These are phyloP conservation scores for Wickerhamiella domercqiae DNA, from an alignment of 805 yeast genomes.

Conservation along the genomic window DNA sequence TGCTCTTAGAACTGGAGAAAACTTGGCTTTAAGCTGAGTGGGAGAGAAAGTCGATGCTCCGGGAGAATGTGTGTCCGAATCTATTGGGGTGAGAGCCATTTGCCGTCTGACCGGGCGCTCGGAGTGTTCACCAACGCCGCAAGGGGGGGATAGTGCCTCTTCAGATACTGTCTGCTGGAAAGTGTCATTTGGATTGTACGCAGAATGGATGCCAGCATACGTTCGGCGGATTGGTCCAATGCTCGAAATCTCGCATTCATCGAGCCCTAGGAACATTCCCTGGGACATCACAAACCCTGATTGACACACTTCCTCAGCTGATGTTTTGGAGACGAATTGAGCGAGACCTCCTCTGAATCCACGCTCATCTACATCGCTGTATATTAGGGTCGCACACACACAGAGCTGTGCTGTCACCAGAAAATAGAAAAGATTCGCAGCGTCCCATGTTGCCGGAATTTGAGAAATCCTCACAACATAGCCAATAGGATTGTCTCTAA, in stretches of 20 bases:
- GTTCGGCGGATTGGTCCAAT: constrained; percentile 7
- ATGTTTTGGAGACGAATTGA: constrained; percentile 2
- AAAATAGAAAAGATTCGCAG: constrained; percentile 6
- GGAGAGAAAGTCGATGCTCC: not conserved
- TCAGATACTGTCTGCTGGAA: not conserved
- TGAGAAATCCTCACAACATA: constrained; percentile 14
- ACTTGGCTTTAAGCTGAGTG: not conserved
- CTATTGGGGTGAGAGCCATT: not conserved
- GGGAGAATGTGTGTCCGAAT: not conserved
- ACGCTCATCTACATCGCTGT: constrained; percentile 12
- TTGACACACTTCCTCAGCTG: constrained; percentile 1
- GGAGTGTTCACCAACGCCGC: no score
- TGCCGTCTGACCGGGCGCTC: no score
- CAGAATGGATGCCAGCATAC: constrained; percentile 11
- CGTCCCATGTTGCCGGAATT: constrained; percentile 11
- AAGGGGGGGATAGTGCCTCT: no score
- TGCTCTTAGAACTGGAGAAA: not conserved
- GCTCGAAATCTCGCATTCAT: constrained; percentile 6
- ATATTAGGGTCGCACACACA: constrained; percentile 6
- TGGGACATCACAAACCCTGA: constrained; percentile 2
- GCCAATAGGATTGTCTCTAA: not conserved
- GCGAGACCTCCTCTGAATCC: constrained; percentile 9
- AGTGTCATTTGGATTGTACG: constrained; percentile 3
- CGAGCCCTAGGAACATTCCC: constrained; percentile 2
- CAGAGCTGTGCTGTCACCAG: constrained; percentile 3